A percentile compares a stretch with the other conserved stretches of the same genome.
Conservation (phyloP, 345 rosid genomes). For the Barbarea vulgaris region DNA sequence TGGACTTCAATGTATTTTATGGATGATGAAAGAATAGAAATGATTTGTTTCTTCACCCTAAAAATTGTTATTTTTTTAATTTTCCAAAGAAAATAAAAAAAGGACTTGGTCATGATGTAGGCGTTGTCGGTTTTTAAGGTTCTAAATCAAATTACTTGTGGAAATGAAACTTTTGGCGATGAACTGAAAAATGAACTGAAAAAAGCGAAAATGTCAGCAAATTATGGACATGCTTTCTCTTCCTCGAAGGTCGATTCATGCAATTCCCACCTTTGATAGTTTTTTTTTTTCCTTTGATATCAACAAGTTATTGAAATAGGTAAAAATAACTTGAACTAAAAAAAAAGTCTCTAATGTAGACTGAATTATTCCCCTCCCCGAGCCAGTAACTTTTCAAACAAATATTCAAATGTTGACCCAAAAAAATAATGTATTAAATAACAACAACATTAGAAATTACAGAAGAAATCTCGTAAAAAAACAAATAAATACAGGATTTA, state of each 20-base stretch:
- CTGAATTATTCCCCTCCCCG: not conserved
- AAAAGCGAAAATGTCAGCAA: slow-evolving; percentile 13
- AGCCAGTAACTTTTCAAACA: not conserved
- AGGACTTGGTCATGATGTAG: slow-evolving; percentile 20
- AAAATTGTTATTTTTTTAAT: not conserved
- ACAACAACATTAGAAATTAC: not conserved
- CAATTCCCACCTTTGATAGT: slow-evolving; percentile 5
- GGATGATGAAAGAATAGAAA: not conserved
- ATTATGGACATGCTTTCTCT: slow-evolving; percentile 35
- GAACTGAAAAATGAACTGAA: not conserved
- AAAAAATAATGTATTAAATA: not conserved
- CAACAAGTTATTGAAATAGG: not conserved
- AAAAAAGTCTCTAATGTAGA: not conserved
- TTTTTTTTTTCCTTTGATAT: not conserved
- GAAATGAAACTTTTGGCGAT: not conserved
- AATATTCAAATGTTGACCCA: not conserved
- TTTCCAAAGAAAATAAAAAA: not conserved
- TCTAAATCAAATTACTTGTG: slow-evolving; percentile 10
- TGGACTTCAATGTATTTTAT: not conserved
- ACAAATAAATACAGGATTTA: not conserved
- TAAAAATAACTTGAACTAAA: not conserved
- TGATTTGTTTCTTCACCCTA: not conserved
- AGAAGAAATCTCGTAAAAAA: not conserved
- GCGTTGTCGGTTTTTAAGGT: slow-evolving; percentile 8
- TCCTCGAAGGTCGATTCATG: slow-evolving; percentile 12